Base-by-base conservation (phyloP, 805 yeast genomes). In the Yamadazyma kitorensis region DNA sequence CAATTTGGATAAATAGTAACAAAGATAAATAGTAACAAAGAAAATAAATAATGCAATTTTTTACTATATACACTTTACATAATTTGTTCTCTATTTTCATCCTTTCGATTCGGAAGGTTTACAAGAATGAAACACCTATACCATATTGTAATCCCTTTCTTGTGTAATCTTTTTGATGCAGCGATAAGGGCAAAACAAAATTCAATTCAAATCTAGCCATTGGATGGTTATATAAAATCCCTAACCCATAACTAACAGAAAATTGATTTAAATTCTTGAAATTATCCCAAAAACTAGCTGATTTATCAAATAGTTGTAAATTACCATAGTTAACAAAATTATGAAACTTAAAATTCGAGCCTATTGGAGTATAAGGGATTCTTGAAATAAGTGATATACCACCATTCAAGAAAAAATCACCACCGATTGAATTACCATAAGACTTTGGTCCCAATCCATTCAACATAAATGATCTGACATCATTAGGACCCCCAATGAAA, bases 71-170 rank as follows among this genome's bases (percentile, higher is more conserved):
- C 13, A 12, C 6, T 27, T 27, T 17, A 12, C 5, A 16, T 9
- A 18, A 17, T 26, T 6, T 6, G 15, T 17, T 28, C 31, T 17
- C 6, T 16, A 17, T 27, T 17, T 17, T 29, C n/a, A n/a, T n/a
- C n/a, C n/a, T n/a, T n/a, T n/a, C n/a, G n/a, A n/a, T n/a, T n/a
- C n/a, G n/a, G n/a, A n/a, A n/a, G n/a, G 20, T 15, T 50, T 58
- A 76, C 64, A 76, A 61, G 47, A 76, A 76, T 8, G 79, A 70
- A n/a, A 74, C 55, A 1, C 82, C 82, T 27, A 76, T 71, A 8
- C 82, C 82, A 52, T 74, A 76, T 45, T 76, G 81, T 7, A 76
- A 40, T 0, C 82, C 82, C 45, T 72, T 75, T 32, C 80, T 49
- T 5, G 64, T 44, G 17, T 59, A 61, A 43, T 76, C 82, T 9